These are phyloP conservation scores for Tubosaeta sp. DNA, from an alignment of 768 basidiomycete genomes.

Conservation along the genomic window DNA sequence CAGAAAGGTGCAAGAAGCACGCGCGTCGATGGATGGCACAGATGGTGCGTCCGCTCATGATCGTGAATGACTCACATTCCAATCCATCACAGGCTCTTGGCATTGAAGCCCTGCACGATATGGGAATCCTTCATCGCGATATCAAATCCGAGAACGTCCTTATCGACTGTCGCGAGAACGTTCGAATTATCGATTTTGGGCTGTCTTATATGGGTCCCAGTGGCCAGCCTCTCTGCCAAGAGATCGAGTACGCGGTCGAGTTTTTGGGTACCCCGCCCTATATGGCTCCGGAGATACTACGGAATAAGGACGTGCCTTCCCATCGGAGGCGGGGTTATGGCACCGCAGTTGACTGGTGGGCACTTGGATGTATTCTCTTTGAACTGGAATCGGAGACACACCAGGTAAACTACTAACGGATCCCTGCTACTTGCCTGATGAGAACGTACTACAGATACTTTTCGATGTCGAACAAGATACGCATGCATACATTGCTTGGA, in stretches of 20 bases:
- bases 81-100: constrained; percentile 34
- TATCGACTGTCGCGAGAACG: constrained; percentile 39
- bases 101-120: constrained; percentile 44
- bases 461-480: constrained; percentile 27
- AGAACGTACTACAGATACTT: constrained; percentile 23
- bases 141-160: constrained; percentile 70
- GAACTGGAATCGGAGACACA: constrained; percentile 32
- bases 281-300: constrained; percentile 40
- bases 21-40: constrained; percentile 40
- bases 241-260: constrained; percentile 19
- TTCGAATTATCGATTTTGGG: constrained; percentile 42
- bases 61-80: neutral
- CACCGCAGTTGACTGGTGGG: constrained; percentile 39
- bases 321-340: constrained; percentile 26
- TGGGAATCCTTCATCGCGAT: constrained; percentile 65
- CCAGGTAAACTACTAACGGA: constrained; percentile 17
- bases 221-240: constrained; percentile 9
- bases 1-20: constrained; percentile 23
- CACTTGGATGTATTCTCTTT: constrained; percentile 38
- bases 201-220: constrained; percentile 25
- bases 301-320: constrained; percentile 15
- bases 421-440: neutral
- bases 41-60: constrained; percentile 24
- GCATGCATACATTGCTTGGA: constrained; percentile 21
- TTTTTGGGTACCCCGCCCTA: constrained; percentile 34